A percentile compares a stretch with the other conserved stretches of the same genome.
Evolutionary conservation across 208 protist genomes (phyloP).

Genomic region (Leishmania martiniquensis): DNA sequence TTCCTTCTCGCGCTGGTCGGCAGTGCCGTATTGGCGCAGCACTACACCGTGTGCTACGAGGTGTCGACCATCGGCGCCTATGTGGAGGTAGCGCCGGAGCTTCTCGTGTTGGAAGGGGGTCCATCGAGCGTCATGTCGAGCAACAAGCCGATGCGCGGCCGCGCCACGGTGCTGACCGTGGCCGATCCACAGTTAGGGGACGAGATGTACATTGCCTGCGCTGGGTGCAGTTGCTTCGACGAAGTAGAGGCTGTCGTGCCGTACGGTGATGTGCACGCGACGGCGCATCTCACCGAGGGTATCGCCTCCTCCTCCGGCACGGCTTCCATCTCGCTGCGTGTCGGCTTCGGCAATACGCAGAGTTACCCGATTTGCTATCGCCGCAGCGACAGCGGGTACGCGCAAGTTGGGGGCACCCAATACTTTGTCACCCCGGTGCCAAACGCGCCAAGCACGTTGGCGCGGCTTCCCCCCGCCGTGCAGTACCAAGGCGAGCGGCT

Average conservation of each 20-base stretch:
- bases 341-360: slow-evolving; percentile 59
- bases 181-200: slow-evolving; percentile 44
- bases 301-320: slow-evolving; percentile 4
- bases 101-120: slow-evolving; percentile 63
- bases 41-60: slow-evolving; percentile 84
- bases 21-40: slow-evolving; percentile 25
- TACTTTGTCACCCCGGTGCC: slow-evolving; percentile 38
- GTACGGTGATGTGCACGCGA: slow-evolving; percentile 60
- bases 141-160: slow-evolving; percentile 87
- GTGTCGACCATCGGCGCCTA: slow-evolving; percentile 53
- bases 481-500: slow-evolving; percentile 86
- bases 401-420: slow-evolving; percentile 43
- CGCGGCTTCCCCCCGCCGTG: slow-evolving; percentile 34
- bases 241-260: slow-evolving; percentile 44
- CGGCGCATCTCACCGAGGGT: not conserved
- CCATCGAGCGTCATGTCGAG: slow-evolving; percentile 54
- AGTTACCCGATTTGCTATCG: slow-evolving; percentile 82
- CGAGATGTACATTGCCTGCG: slow-evolving; percentile 65
- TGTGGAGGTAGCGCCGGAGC: slow-evolving; percentile 43
- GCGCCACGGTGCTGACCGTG: slow-evolving; percentile 69
- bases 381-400: slow-evolving; percentile 78
- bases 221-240: slow-evolving; percentile 77
- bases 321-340: slow-evolving; percentile 46
- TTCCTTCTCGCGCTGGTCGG: slow-evolving; percentile 58
- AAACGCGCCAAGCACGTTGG: slow-evolving; percentile 50